Conservation (phyloP, 164 flowering plant genomes). For the Malania oleifera region DNA sequence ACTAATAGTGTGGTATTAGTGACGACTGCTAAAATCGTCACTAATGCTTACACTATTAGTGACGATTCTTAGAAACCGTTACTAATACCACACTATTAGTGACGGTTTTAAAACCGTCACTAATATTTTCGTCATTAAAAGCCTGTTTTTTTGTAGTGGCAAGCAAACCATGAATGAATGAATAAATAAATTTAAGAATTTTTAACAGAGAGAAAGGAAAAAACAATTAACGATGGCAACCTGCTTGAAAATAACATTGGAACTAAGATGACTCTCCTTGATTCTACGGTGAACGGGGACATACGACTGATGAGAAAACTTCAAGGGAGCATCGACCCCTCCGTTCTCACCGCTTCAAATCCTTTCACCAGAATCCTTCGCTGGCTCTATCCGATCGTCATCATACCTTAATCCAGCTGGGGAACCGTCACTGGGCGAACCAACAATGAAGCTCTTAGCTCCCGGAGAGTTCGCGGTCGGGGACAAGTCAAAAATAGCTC, state of each 20-base stretch:
- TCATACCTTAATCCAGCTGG: slow-evolving; percentile 4
- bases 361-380: slow-evolving; percentile 10
- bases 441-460: background rate
- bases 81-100: too few species aligned
- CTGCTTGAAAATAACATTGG: slow-evolving; percentile 84
- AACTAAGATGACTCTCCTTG: slow-evolving; percentile 89
- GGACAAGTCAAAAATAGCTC: background rate
- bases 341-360: slow-evolving; percentile 5
- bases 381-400: slow-evolving; percentile 8
- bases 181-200: too few species aligned
- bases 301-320: slow-evolving; percentile 52
- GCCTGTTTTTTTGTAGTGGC: too few species aligned
- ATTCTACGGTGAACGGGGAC: slow-evolving; percentile 70
- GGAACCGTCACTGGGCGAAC: slow-evolving; percentile 1
- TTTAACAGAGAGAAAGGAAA: too few species aligned
- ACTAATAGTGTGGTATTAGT: too few species aligned
- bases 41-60: too few species aligned
- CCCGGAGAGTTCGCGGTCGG: slow-evolving; percentile 8
- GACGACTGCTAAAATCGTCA: too few species aligned
- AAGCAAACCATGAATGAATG: too few species aligned
- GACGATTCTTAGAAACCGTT: too few species aligned
- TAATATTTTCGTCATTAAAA: too few species aligned
- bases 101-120: too few species aligned
- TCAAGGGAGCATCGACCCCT: slow-evolving; percentile 19
- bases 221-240: too few species aligned